Conservation (phyloP, 768 basidiomycete species). For the Pleurotus pulmonarius region DNA sequence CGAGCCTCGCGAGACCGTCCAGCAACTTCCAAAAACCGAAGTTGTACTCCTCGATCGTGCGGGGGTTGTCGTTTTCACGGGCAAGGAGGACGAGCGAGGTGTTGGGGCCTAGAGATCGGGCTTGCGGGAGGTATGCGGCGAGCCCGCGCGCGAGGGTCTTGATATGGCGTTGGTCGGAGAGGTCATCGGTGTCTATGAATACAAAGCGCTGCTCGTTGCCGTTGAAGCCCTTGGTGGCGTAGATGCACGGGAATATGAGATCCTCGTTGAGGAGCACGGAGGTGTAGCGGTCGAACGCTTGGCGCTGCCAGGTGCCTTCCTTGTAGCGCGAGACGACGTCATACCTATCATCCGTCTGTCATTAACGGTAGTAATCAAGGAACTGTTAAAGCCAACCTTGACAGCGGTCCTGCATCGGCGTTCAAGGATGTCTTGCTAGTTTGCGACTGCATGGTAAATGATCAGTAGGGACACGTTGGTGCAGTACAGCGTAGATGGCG, state of each 20-base stretch:
- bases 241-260: slow-evolving; percentile 18
- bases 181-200: slow-evolving; percentile 18
- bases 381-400: slow-evolving; percentile 14
- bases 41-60: slow-evolving; percentile 17
- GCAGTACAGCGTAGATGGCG: background rate
- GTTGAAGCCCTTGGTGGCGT: slow-evolving; percentile 19
- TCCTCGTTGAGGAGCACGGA: slow-evolving; percentile 16
- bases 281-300: slow-evolving; percentile 16
- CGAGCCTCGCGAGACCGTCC: slow-evolving; percentile 16
- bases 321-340: slow-evolving; percentile 11
- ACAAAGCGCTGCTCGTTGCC: slow-evolving; percentile 16
- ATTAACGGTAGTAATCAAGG: too few relatives aligned
- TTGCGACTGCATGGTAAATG: background rate
- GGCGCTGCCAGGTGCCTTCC: slow-evolving; percentile 18
- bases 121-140: slow-evolving; percentile 16
- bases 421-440: background rate
- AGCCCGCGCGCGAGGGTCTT: slow-evolving; percentile 13
- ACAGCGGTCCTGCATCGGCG: background rate
- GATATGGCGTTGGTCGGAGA: slow-evolving; percentile 16
- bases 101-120: slow-evolving; percentile 16
- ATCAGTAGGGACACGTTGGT: background rate
- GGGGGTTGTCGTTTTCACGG: slow-evolving; percentile 13
- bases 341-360: background rate
- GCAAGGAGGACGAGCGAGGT: slow-evolving; percentile 19
- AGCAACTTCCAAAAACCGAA: slow-evolving; percentile 17